Evolutionary conservation across 129 eudicot species (phyloP).

Genomic region (Flaveria brownii): DNA sequence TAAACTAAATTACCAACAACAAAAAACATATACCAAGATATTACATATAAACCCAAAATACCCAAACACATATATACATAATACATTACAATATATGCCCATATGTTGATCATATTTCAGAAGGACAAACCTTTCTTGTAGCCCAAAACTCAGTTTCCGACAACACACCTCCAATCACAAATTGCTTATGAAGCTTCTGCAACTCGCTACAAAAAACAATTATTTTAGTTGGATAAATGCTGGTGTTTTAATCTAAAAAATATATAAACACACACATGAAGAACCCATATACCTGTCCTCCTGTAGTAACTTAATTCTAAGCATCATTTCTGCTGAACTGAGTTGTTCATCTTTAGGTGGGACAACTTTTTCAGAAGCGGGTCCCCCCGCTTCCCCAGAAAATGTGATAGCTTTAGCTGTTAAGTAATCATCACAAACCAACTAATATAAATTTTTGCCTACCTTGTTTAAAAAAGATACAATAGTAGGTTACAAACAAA

Average conservation of each 20-base stretch:
- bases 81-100: not conserved
- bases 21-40: constrained; percentile 3
- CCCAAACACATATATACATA: not conserved
- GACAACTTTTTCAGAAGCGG: constrained; percentile 43
- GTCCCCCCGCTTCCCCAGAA: constrained; percentile 44
- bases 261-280: not conserved
- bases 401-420: constrained; percentile 62
- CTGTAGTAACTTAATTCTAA: constrained; percentile 71
- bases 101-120: not conserved
- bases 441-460: constrained; percentile 4
- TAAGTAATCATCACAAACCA: constrained; percentile 37
- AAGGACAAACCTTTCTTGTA: constrained; percentile 74
- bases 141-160: constrained; percentile 98
- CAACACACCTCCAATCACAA: constrained; percentile 72
- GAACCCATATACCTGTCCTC: constrained; percentile 58
- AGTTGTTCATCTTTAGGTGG: constrained; percentile 56
- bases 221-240: constrained; percentile 16
- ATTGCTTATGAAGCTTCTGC: constrained; percentile 93
- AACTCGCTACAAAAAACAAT: constrained; percentile 59
- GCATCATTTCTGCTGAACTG: constrained; percentile 69
- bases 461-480: not conserved
- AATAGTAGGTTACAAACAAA: too few relatives aligned
- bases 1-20: constrained; percentile 27
- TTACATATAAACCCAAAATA: too few relatives aligned
- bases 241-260: not conserved